A percentile compares a stretch with the other conserved stretches of the same genome.
These are phyloP conservation scores for Termitomyces titanicus DNA, from an alignment of 768 basidiomycete species.

Conservation along the genomic window DNA sequence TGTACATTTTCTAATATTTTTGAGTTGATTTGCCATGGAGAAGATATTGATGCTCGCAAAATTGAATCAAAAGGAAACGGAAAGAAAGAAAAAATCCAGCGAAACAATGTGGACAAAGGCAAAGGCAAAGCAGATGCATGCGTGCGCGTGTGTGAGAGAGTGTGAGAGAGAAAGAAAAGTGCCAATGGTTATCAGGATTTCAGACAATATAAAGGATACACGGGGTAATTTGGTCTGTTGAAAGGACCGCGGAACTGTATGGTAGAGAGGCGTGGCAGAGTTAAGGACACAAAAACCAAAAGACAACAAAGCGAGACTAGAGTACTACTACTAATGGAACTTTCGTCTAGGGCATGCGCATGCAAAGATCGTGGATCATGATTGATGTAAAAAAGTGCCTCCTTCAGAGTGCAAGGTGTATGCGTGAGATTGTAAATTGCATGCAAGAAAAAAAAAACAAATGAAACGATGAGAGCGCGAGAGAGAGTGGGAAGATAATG, in stretches of 20 bases:
- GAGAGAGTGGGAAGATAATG: conserved; percentile 4
- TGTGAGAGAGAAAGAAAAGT: neutral
- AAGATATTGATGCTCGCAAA: neutral
- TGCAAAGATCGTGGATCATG: conserved; percentile 39
- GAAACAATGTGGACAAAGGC: neutral
- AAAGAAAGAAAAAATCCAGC: neutral
- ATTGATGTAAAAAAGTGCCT: conserved; percentile 51
- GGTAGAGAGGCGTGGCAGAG: neutral
- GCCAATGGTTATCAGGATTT: conserved; percentile 16
- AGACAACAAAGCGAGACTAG: conserved; percentile 8
- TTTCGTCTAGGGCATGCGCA: conserved; percentile 61
- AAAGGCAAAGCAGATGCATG: neutral
- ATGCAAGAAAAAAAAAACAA: conserved; percentile 34
- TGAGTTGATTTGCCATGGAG: neutral
- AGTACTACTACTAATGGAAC: conserved; percentile 16
- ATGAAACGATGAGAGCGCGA: conserved; percentile 16
- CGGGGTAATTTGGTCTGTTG: conserved; percentile 4
- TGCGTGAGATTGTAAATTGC: conserved; percentile 40
- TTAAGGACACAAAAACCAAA: conserved; percentile 6
- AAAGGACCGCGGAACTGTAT: conserved; percentile 4
- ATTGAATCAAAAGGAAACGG: neutral
- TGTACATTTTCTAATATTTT: neutral
- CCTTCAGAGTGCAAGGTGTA: conserved; percentile 62
- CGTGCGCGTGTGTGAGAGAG: too few species aligned
- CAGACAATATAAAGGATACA: conserved; percentile 16